Evolutionary conservation across 2,329 filamentous ascomycete genomes (phyloP).

Genomic region (Colletotrichum cordylinicola): DNA sequence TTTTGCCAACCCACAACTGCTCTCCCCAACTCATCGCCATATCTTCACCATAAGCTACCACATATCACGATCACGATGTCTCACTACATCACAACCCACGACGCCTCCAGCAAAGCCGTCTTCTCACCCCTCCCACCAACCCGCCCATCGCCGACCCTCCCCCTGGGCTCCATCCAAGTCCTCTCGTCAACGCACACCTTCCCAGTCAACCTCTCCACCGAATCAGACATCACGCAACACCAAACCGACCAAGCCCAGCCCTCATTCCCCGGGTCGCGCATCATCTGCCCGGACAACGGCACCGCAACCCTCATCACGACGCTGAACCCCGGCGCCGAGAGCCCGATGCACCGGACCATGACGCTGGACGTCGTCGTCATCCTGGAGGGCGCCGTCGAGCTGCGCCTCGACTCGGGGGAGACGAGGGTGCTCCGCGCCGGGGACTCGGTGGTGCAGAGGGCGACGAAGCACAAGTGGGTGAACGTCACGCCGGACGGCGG

Average conservation of each 20-base stretch:
- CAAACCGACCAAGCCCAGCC: not conserved
- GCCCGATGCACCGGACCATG: conserved; percentile 55
- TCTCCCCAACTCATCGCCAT: not conserved
- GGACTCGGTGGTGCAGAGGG: conserved; percentile 61
- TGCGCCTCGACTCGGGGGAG: conserved; percentile 57
- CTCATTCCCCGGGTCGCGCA: not conserved
- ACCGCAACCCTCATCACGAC: not conserved
- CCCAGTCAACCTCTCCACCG: not conserved
- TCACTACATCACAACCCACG: not conserved
- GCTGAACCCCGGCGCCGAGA: not conserved
- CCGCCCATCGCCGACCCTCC: not conserved
- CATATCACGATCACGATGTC: not conserved
- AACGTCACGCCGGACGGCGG: conserved; percentile 35
- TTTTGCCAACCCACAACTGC: too few species aligned
- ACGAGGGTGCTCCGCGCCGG: conserved; percentile 49
- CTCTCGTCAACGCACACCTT: not conserved
- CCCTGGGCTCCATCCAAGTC: not conserved
- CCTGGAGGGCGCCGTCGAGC: conserved; percentile 57
- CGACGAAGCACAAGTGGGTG: conserved; percentile 58
- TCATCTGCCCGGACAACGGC: not conserved
- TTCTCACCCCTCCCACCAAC: not conserved
- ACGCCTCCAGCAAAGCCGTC: not conserved
- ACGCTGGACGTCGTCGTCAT: conserved; percentile 61
- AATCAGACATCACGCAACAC: not conserved
- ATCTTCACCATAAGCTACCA: fast-evolving